Conservation (phyloP, 2,329 filamentous ascomycete species). For the Bipolaris zeicola region DNA sequence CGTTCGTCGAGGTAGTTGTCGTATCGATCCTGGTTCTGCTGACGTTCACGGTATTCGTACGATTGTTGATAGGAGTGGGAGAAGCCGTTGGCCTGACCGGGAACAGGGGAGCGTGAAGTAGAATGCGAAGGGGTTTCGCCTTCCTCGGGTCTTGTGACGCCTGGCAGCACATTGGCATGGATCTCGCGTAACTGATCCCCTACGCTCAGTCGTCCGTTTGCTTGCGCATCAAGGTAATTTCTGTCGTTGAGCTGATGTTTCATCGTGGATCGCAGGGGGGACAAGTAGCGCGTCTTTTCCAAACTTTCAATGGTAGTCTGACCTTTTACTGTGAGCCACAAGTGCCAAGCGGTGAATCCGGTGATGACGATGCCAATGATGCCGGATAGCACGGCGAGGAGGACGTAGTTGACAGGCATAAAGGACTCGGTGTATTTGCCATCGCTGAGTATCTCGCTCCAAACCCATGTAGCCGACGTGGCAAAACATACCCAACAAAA, state of each 20-base stretch:
- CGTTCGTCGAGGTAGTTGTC: conserved; percentile 86
- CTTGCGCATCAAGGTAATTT: conserved; percentile 52
- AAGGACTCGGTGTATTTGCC: conserved; percentile 74
- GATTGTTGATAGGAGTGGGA: conserved; percentile 52
- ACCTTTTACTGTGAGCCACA: conserved; percentile 76
- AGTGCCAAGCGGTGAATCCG: conserved; percentile 91
- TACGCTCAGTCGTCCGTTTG: conserved; percentile 48
- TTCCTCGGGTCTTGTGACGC: conserved; percentile 80
- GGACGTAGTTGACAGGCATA: conserved; percentile 87
- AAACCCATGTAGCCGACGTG: conserved; percentile 82
- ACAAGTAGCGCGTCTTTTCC: conserved; percentile 93
- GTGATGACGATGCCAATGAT: conserved; percentile 90
- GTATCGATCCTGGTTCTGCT: conserved; percentile 71
- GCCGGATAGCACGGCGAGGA: conserved; percentile 83
- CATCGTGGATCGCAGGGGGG: conserved; percentile 73
- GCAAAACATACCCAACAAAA: conserved; percentile 84
- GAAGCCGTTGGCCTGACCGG: conserved; percentile 42
- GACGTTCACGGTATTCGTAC: conserved; percentile 63
- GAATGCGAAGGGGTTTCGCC: conserved; percentile 66
- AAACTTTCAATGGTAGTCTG: conserved; percentile 96
- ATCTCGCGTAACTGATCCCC: conserved; percentile 79
- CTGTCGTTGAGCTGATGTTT: conserved; percentile 63
- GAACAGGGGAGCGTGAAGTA: conserved; percentile 46
- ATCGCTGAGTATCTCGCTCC: conserved; percentile 76
- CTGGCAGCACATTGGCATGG: conserved; percentile 79